A percentile compares a stretch with the other conserved stretches of the same genome.
Conservation (phyloP, 305 asterid species). For the Fraxinus greggii region DNA sequence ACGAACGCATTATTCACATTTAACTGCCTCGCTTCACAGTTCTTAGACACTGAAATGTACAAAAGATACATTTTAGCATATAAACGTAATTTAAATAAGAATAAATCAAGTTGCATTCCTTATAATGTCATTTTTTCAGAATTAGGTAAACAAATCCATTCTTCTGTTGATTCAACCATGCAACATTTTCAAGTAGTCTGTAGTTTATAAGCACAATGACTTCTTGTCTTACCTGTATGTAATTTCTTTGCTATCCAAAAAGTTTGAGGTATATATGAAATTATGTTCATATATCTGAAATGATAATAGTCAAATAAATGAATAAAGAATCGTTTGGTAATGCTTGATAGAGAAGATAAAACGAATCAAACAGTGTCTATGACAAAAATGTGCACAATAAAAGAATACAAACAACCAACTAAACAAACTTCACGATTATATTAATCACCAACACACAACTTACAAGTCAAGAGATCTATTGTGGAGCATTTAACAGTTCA, state of each 20-base stretch:
- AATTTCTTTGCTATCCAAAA: background rate
- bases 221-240: background rate
- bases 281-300: background rate
- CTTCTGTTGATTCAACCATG: background rate
- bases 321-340: background rate
- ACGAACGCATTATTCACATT: background rate
- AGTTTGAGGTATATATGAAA: background rate
- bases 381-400: background rate
- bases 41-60: background rate
- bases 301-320: background rate
- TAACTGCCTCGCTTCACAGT: background rate
- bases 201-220: background rate
- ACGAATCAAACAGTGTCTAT: background rate
- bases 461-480: background rate
- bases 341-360: background rate
- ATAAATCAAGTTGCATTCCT: background rate
- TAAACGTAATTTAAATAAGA: background rate
- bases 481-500: background rate
- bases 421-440: background rate
- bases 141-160: background rate
- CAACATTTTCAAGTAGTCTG: background rate
- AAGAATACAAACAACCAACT: background rate
- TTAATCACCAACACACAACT: background rate
- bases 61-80: background rate
- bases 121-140: background rate